Evolutionary conservation across 257 asterid species (phyloP), one percentile per base, ranked within the genome.

Genomic region (Sherardia arvensis): DNA sequence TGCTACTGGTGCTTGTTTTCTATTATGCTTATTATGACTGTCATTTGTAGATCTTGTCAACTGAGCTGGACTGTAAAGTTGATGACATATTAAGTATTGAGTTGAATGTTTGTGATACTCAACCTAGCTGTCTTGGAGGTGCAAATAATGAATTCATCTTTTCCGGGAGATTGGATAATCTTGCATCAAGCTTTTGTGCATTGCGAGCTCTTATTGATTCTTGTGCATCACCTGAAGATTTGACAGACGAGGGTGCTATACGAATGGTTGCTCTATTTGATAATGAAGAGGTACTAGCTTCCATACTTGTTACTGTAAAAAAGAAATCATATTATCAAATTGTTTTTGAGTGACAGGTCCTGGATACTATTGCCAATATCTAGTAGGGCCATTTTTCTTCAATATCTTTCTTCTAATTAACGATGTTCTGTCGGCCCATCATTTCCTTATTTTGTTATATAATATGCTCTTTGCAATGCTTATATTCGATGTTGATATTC

Each of bases 101-200:
- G 77, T 78, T 92, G 77, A 92, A 92, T 83, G 83, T 92, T 69
- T 92, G 97, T 47, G 99, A 92, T 75, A 92, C 91, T 72, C 97
- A 92, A 77, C 87, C 99, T 68, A 89, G 99, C 80, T 92, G 99
- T 79, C 96, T 90, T 65, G 99, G 97, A 74, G 99, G 97, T 83
- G 97, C 91, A 69, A 85, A 85, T 70, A 81, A 90, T 45, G 97
- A 92, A 80, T 87, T 92, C 84, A 80, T 92, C 79, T 89, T 87
- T 77, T 92, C 99, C 77, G 99, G 99, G 79, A 87, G 99, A 81
- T 67, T 92, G 84, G 99, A 92, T 75, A 89, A 92, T 80, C 91
- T 92, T 64, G 99, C 99, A 62, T 92, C 97, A 61, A 89, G 96
- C 77, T 92, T 85, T 81, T 92, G 99, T 70, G 95, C 97, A 25